Base-by-base conservation (phyloP, 2,329 filamentous ascomycete genomes). In the Septoria petroselini region DNA sequence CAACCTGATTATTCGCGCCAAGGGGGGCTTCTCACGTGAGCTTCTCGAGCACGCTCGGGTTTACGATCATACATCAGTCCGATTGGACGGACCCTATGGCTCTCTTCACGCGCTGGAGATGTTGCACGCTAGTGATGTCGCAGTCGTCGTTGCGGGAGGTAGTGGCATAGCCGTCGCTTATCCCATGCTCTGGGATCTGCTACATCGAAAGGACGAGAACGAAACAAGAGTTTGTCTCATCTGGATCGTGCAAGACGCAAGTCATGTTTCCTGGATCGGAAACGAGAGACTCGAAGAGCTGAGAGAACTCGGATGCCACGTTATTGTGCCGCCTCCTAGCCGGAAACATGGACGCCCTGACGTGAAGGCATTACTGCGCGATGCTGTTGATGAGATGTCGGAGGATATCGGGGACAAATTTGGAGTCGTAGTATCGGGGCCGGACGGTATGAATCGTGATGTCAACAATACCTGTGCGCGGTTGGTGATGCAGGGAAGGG, bases 81-180 rank as follows among this genome's bases (percentile, higher is more conserved):
- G 77, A 5, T 65, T 85, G n/a, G 81, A 86, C 56, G 82, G 83
- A 0, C 82, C 82, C 0, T 85, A 86, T 58, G 82, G 82, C 31
- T 82, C 78, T 7, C 68, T 71, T 0, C 76, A 79, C 56, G 77
- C 81, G 0, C 68, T 82, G 12, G 66, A 76, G 14, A 72, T 80
- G 61, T 70, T 85, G 2, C 70, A 72, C 6, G 67, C 70, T 11
- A 71, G 74, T 12, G 69, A 75, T 31, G 71, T 75, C 0, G 73
- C 76, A 0, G 65, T 85, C 3, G 63, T 85, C 8, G 70, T 86
- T 7, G 81, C 81, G 1, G 82, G 82, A 2, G 83, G 83, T 0
- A 82, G 78, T 21, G 83, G 82, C 4, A 82, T 85, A 37, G 82
- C 81, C 1, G 82, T 85, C 18, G 75, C 77, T 0, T 83, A 82